phyloP scores from a whole-genome alignment of 106 monocot genomes.

The Cymbidium sinense region DNA sequence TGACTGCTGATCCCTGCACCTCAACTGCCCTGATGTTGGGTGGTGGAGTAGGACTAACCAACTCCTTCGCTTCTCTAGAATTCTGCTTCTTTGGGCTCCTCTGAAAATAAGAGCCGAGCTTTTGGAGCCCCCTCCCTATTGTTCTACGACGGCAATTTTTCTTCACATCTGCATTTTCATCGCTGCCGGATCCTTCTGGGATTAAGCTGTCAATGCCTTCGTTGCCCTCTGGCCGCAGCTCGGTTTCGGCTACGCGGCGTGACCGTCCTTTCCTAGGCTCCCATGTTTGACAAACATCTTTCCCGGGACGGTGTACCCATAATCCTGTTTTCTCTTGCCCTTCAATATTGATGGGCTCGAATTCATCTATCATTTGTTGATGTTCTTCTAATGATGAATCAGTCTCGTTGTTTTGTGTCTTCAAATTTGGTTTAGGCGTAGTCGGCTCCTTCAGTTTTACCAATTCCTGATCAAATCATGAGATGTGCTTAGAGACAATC shows the following conservation, averaged over 20 bases:
- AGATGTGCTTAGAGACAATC: too few species aligned
- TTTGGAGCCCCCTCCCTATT: slow-evolving; percentile 26
- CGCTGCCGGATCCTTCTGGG: slow-evolving; percentile 13
- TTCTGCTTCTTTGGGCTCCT: slow-evolving; percentile 24
- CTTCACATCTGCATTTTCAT: slow-evolving; percentile 9
- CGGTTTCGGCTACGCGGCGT: slow-evolving; percentile 4
- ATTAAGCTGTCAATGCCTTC: slow-evolving; percentile 16
- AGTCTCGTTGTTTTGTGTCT: slow-evolving; percentile 4
- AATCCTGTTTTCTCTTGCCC: slow-evolving; percentile 24
- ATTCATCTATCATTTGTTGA: slow-evolving; percentile 9
- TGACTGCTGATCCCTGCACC: slow-evolving; percentile 22
- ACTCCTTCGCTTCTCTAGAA: not conserved
- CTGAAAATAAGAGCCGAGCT: slow-evolving; percentile 28
- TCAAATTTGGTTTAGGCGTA: not conserved
- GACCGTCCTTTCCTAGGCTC: slow-evolving; percentile 18
- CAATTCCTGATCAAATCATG: not conserved
- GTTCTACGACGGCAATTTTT: slow-evolving; percentile 14
- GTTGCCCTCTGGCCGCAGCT: slow-evolving; percentile 10
- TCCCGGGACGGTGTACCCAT: slow-evolving; percentile 21
- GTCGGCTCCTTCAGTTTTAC: not conserved
- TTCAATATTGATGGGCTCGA: slow-evolving; percentile 19
- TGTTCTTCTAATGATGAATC: slow-evolving; percentile 6
- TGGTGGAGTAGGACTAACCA: slow-evolving; percentile 18
- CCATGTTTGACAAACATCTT: slow-evolving; percentile 19
- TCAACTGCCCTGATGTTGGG: slow-evolving; percentile 19